phyloP scores from a whole-genome alignment of 495 filamentous ascomycete species.

The Neurospora intermedia region DNA sequence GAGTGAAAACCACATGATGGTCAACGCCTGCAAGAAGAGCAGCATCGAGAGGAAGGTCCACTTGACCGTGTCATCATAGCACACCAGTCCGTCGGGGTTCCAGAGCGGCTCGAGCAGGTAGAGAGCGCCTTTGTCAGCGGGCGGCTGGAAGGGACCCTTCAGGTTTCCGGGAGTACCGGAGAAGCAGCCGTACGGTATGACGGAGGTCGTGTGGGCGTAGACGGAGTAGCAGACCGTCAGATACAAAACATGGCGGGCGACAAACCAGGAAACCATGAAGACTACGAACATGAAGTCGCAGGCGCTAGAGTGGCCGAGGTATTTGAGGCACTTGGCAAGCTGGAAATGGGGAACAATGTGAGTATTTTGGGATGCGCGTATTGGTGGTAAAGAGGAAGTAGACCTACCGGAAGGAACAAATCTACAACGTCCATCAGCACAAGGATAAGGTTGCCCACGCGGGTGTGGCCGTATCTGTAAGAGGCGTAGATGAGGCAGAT shows the following conservation, averaged over 20 bases:
- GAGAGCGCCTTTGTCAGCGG: slow-evolving; percentile 42
- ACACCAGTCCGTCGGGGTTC: slow-evolving; percentile 57
- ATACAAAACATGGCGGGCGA: slow-evolving; percentile 76
- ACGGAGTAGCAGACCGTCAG: slow-evolving; percentile 67
- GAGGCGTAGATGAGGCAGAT: slow-evolving; percentile 64
- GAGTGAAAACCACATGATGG: slow-evolving; percentile 82
- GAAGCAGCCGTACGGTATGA: slow-evolving; percentile 65
- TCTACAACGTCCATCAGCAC: slow-evolving; percentile 93
- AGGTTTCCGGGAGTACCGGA: slow-evolving; percentile 36
- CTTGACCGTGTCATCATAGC: slow-evolving; percentile 62
- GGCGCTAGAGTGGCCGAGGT: slow-evolving; percentile 58
- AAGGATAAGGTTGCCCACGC: slow-evolving; percentile 81
- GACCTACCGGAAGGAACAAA: slow-evolving; percentile 70
- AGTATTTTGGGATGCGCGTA: slow-evolving; percentile 1
- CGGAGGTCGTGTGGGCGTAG: slow-evolving; percentile 52
- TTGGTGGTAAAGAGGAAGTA: not conserved
- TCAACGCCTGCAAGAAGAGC: slow-evolving; percentile 66
- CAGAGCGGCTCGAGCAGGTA: slow-evolving; percentile 63
- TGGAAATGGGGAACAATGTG: slow-evolving; percentile 20
- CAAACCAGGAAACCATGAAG: slow-evolving; percentile 79
- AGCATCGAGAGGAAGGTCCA: slow-evolving; percentile 67
- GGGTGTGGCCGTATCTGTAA: slow-evolving; percentile 75
- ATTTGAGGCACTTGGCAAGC: slow-evolving; percentile 93
- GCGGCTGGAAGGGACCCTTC: slow-evolving; percentile 42
- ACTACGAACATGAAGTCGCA: slow-evolving; percentile 81